phyloP scores from a whole-genome alignment of 2,329 filamentous ascomycete species.

The Pseudocercospora pini-densiflorae region DNA sequence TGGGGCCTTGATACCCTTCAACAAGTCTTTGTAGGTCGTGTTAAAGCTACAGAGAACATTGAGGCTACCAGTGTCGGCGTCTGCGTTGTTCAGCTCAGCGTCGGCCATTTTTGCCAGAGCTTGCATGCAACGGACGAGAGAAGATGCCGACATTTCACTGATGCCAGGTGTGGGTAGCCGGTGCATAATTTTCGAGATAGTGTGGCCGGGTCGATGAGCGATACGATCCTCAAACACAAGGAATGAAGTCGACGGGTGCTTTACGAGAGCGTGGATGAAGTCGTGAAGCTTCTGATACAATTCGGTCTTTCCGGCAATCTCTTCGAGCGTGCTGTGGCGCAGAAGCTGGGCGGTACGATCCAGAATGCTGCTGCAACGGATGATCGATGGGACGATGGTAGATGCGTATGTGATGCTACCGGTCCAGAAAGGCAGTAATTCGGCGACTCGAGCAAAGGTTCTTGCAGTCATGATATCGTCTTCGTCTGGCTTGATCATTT shows the following conservation, averaged over 20 bases:
- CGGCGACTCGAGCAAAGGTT: constrained; percentile 21
- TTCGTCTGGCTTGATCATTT: constrained; percentile 8
- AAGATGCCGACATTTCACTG: not conserved
- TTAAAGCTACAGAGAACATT: not conserved
- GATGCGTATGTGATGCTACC: constrained; percentile 11
- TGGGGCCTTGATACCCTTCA: not conserved
- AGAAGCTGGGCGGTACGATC: constrained; percentile 46
- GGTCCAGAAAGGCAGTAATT: constrained; percentile 34
- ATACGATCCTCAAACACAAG: not conserved
- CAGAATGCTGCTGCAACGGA: constrained; percentile 44
- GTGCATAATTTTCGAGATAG: not conserved
- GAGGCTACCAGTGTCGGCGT: not conserved
- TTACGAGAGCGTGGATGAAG: constrained; percentile 45
- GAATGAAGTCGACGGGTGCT: constrained; percentile 29
- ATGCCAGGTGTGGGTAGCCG: not conserved
- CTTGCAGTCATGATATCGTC: constrained; percentile 29
- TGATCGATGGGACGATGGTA: constrained; percentile 39
- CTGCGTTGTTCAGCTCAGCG: not conserved
- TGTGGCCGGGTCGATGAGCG: not conserved
- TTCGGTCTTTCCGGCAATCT: constrained; percentile 39
- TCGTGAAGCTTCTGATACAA: constrained; percentile 48
- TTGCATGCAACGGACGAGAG: not conserved
- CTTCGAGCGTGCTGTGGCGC: constrained; percentile 47
- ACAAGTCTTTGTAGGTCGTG: not conserved
- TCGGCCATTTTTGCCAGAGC: not conserved